These are phyloP conservation scores for Anethum foeniculum DNA, from an alignment of 140 eudicot genomes.

Conservation along the genomic window DNA sequence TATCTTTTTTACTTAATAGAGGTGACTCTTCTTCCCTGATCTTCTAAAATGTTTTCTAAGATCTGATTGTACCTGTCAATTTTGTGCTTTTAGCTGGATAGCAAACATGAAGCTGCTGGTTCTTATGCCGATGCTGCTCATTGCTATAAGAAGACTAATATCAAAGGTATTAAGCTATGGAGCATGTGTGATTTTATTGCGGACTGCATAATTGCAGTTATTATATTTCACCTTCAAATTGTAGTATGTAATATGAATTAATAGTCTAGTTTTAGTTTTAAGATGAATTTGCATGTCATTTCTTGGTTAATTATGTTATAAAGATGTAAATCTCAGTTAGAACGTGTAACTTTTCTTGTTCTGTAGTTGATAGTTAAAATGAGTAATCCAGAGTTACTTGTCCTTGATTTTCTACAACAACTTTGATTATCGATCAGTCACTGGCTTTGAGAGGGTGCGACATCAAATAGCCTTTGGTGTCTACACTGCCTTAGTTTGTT, in stretches of 20 bases:
- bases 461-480: neutral
- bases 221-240: neutral
- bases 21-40: neutral
- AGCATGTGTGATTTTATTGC: constrained; percentile 2
- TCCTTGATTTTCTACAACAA: neutral
- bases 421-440: neutral
- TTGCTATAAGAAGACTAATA: constrained; percentile 45
- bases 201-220: neutral
- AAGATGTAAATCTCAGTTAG: neutral
- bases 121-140: constrained; percentile 54
- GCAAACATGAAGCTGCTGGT: constrained; percentile 66
- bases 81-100: constrained; percentile 37
- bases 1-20: neutral
- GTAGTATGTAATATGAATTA: neutral
- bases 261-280: neutral
- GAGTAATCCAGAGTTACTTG: neutral
- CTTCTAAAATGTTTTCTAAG: neutral
- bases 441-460: neutral
- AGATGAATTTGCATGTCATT: neutral
- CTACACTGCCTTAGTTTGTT: neutral
- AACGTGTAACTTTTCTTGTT: neutral
- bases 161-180: constrained; percentile 21
- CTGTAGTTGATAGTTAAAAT: neutral
- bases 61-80: neutral
- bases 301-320: neutral